Evolutionary conservation across 768 basidiomycete species (phyloP).

Genomic region (Mycena olivaceomarginata): DNA sequence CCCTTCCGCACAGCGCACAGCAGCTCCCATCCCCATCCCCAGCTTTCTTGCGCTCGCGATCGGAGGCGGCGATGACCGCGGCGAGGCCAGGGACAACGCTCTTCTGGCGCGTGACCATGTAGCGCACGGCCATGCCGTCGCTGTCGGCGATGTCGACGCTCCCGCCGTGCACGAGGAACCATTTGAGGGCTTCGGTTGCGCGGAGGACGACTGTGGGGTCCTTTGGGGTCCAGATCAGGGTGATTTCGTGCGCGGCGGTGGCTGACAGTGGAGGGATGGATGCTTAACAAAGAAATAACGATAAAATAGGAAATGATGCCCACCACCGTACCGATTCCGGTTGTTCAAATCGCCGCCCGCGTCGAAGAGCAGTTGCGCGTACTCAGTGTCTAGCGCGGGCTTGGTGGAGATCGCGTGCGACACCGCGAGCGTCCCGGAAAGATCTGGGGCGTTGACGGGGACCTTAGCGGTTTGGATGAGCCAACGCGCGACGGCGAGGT

Average conservation of each 20-base stretch:
- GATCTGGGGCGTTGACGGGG: slow-evolving; percentile 60
- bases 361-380: slow-evolving; percentile 63
- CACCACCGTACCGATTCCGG: slow-evolving; percentile 61
- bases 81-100: slow-evolving; percentile 37
- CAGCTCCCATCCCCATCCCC: slow-evolving; percentile 45
- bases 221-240: slow-evolving; percentile 50
- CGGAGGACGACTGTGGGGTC: slow-evolving; percentile 47
- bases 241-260: slow-evolving; percentile 62
- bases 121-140: slow-evolving; percentile 57
- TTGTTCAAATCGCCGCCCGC: slow-evolving; percentile 64
- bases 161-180: slow-evolving; percentile 66
- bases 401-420: slow-evolving; percentile 64
- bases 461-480: slow-evolving; percentile 57
- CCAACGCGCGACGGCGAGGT: slow-evolving; percentile 57
- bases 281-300: background rate
- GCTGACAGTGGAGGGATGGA: background rate
- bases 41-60: slow-evolving; percentile 50
- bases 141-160: slow-evolving; percentile 62
- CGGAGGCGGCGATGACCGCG: slow-evolving; percentile 53
- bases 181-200: slow-evolving; percentile 55
- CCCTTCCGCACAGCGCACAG: slow-evolving; percentile 59
- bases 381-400: slow-evolving; percentile 62
- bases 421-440: slow-evolving; percentile 64
- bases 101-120: slow-evolving; percentile 37
- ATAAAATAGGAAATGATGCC: too few relatives aligned